Base-by-base conservation (phyloP, 2,329 filamentous ascomycete genomes). In the Zymoseptoria crescenta region DNA sequence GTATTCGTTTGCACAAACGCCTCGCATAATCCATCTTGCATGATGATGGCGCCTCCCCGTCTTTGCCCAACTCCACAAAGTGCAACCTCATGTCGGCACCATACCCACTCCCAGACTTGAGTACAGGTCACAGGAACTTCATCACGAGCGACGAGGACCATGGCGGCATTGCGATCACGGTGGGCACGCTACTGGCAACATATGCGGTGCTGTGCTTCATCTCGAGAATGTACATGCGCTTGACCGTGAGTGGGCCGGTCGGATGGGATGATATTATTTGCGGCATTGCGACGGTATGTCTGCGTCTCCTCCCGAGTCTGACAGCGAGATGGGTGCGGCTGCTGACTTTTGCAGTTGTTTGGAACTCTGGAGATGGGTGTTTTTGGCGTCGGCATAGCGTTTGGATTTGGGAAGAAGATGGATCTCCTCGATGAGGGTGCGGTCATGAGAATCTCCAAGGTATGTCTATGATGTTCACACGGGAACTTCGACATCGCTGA, bases 191-290 rank as follows among this genome's bases (percentile, higher is more conserved):
- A 16, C 61, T 68, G 63, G 65, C 62, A 21, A 65, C 63, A 8
- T 68, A 63, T 63, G 64, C 62, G 4, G 54, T 68, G 3, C 60
- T 68, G 4, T 66, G 64, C 59, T 68, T 65, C 41, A 54, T 65
- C 29, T 59, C 66, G 20, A 58, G 65, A 49, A 51, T 66, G 20
- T 66, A 64, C 62, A 68, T 66, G 61, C 56, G 65, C 29, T 60
- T 59, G n/a, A 65, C 63, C 8, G 62, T 67, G 24, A 62, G 60
- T 29, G 64, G 63, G 9, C 64, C 66, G 10, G 65, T 66, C 53
- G 66, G 66, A 16, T 30, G 61, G 41, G 66, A 68, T 48, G 66
- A 68, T 50, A 57, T 64, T 8, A 53, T 65, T 16, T 68, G 63
- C 55, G 59, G 61, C 28, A 53, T 67, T 20, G 61, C 64, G 9